Evolutionary conservation across 1,284 basidiomycete genomes (phyloP).

Genomic region (Farysia itapuensis): DNA sequence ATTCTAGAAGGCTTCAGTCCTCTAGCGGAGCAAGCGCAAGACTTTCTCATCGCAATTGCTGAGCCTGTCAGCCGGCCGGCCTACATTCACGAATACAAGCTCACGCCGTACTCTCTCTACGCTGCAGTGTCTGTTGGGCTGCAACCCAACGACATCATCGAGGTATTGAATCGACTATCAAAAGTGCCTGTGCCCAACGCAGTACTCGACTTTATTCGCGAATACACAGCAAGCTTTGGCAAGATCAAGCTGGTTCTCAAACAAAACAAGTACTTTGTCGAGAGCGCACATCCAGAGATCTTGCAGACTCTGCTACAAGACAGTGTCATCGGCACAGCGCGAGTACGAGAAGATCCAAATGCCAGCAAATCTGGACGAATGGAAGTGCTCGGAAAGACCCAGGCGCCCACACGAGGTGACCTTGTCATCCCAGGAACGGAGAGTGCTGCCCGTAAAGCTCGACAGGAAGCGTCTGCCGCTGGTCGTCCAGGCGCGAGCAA

Average conservation of each 20-base stretch:
- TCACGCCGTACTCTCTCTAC: conserved; percentile 95
- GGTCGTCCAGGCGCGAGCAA: conserved; percentile 11
- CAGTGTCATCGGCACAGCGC: conserved; percentile 48
- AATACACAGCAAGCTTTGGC: conserved; percentile 57
- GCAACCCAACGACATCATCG: conserved; percentile 97
- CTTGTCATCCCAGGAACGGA: conserved; percentile 53
- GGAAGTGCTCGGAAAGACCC: conserved; percentile 42
- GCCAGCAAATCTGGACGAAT: conserved; percentile 29
- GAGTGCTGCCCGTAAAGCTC: conserved; percentile 32
- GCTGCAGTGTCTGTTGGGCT: conserved; percentile 97
- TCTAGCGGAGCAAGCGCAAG: conserved; percentile 96
- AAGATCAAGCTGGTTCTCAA: conserved; percentile 60
- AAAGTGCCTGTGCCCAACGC: conserved; percentile 56
- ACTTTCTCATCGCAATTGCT: conserved; percentile 95
- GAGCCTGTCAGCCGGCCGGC: conserved; percentile 98
- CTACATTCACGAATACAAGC: conserved; percentile 98
- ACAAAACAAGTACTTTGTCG: conserved; percentile 60
- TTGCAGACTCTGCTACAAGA: conserved; percentile 55
- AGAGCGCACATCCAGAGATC: conserved; percentile 56
- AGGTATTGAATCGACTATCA: conserved; percentile 67
- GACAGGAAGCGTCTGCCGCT: conserved; percentile 21
- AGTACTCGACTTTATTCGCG: conserved; percentile 55
- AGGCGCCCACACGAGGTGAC: conserved; percentile 49
- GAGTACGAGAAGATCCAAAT: conserved; percentile 40
- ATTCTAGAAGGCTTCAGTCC: conserved; percentile 64